A percentile compares a stretch with the other conserved stretches of the same genome.
Conservation (phyloP, 371 early-diverging fungal species). For the Cokeromyces recurvatus region DNA sequence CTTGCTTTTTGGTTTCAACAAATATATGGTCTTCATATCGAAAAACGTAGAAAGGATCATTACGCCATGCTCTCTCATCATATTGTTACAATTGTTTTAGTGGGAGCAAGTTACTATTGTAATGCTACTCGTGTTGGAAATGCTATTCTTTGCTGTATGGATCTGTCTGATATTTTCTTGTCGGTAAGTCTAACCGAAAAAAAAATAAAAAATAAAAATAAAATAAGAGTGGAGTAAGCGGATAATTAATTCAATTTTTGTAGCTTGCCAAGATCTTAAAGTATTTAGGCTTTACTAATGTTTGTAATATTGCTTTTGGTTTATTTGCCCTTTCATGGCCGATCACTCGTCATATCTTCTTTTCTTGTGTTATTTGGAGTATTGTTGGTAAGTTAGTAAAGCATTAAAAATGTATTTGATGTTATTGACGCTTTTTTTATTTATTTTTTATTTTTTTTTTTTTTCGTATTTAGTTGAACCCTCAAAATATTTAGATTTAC, state of each 20-base stretch:
- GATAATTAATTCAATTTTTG: not conserved
- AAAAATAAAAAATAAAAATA: no score
- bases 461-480: conserved; percentile 30
- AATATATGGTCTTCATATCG: conserved; percentile 58
- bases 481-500: conserved; percentile 23
- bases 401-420: no score
- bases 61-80: conserved; percentile 70
- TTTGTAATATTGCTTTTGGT: conserved; percentile 64
- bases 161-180: conserved; percentile 73
- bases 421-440: no score
- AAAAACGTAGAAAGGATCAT: conserved; percentile 72
- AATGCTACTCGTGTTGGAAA: conserved; percentile 70
- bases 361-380: conserved; percentile 42
- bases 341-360: conserved; percentile 61
- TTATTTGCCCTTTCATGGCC: conserved; percentile 77
- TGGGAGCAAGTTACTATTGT: conserved; percentile 57
- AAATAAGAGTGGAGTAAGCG: no score
- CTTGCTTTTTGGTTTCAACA: conserved; percentile 75
- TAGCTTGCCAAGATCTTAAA: conserved; percentile 65
- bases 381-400: conserved; percentile 21
- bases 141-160: conserved; percentile 69
- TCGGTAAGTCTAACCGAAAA: conserved; percentile 35
- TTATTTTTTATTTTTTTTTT: not conserved
- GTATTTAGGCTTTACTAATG: conserved; percentile 51
- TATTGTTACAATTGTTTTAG: conserved; percentile 50